Conservation (phyloP, 257 asterid species). For the Mentha longifolia region DNA sequence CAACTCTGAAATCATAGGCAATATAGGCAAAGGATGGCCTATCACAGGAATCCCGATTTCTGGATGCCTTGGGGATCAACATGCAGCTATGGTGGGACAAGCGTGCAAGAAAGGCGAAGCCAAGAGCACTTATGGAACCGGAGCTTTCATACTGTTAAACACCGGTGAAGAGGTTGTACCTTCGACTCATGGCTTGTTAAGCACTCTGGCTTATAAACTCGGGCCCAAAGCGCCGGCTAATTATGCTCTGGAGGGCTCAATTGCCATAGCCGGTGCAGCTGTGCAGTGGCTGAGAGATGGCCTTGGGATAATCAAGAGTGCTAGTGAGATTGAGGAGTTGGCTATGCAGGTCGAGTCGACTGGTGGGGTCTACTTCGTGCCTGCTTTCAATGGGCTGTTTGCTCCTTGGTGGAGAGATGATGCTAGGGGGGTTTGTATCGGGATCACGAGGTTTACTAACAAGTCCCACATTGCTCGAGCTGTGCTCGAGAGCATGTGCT, state of each 20-base stretch:
- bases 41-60: conserved; percentile 75
- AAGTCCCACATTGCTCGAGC: conserved; percentile 95
- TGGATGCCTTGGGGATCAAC: conserved; percentile 96
- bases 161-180: conserved; percentile 69
- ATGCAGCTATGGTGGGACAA: conserved; percentile 96
- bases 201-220: conserved; percentile 83
- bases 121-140: conserved; percentile 91
- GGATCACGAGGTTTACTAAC: conserved; percentile 90
- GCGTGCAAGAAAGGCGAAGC: conserved; percentile 90
- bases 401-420: conserved; percentile 99
- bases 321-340: conserved; percentile 88
- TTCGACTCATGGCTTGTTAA: conserved; percentile 78
- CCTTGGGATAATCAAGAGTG: conserved; percentile 78
- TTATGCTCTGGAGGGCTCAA: conserved; percentile 94
- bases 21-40: conserved; percentile 76
- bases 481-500: conserved; percentile 97
- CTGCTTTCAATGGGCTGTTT: conserved; percentile 92
- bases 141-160: conserved; percentile 87
- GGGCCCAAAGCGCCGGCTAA: conserved; percentile 84
- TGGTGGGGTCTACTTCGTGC: conserved; percentile 95
- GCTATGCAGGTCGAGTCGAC: conserved; percentile 71
- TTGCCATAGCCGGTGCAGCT: conserved; percentile 98
- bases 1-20: conserved; percentile 79
- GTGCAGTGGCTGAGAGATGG: conserved; percentile 98
- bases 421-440: conserved; percentile 89